Evolutionary conservation across 306 rosid genomes (phyloP), one percentile per base, ranked within the genome.

Genomic region (Cucumis cinereus): DNA sequence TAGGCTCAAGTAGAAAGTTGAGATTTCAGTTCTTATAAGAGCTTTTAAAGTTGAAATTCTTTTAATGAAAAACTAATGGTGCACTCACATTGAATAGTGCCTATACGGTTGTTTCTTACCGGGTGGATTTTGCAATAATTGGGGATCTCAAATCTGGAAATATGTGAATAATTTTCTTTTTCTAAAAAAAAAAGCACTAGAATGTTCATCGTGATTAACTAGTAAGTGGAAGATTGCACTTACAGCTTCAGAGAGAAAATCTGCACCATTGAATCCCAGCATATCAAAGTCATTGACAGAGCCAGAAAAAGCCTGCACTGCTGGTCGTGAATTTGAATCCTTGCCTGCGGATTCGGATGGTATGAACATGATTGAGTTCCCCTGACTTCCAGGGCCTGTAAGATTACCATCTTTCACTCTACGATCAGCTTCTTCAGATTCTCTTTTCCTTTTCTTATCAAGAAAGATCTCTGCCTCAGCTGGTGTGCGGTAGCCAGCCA

Each of bases 161-260:
- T 17, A 43, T 4, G 19, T 49, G 50, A 19, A 30, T 30, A 30
- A 30, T 30, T 30, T 30, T 1, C 3, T 30, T 30, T 30, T 30
- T 30, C 35, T 30, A 30, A 30, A 3, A 30, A 41, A 22, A 41
- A 41, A 7, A 70, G 2, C 56, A 4, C 36, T 41, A 20, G 15
- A 4, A 47, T 70, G 14, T 47, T 45, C 23, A 8, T 23, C 14
- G 12, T 2, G 11, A 68, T 43, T 47, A 69, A 45, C 73, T 7
- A 28, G 40, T 47, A 47, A 49, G 45, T 35, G 2, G 6, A 20
- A 28, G 45, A 50, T 16, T 47, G 43, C 9, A 82, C 96, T 91
- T 84, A 94, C 98, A 74, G 93, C 81, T 82, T 89, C 96, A 57
- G 96, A 90, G 76, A 94, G 96, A 68, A 91, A 75, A 84, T 91